phyloP scores from a whole-genome alignment of 2,329 filamentous ascomycete species.

The Cladophialophora chaetospira region DNA sequence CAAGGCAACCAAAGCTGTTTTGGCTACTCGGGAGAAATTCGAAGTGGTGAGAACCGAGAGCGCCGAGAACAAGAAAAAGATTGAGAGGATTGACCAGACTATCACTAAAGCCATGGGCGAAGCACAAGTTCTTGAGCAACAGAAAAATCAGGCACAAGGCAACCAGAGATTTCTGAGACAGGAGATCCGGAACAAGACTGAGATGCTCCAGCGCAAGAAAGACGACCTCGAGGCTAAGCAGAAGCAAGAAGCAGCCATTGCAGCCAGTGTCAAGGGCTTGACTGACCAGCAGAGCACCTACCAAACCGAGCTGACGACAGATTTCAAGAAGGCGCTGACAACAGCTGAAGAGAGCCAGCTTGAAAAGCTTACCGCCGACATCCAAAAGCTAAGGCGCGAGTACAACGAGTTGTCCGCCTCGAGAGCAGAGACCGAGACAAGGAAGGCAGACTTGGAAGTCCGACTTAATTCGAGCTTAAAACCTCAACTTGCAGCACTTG shows the following conservation, averaged over 20 bases:
- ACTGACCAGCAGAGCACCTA: constrained; percentile 74
- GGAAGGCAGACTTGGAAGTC: constrained; percentile 80
- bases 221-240: constrained; percentile 74
- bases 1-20: constrained; percentile 76
- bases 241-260: constrained; percentile 65
- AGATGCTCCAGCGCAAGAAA: constrained; percentile 71
- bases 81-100: constrained; percentile 81
- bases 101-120: constrained; percentile 85
- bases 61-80: constrained; percentile 65
- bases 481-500: constrained; percentile 83
- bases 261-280: constrained; percentile 73
- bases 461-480: constrained; percentile 87
- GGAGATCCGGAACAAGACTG: constrained; percentile 74
- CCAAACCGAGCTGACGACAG: constrained; percentile 76
- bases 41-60: constrained; percentile 68
- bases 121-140: constrained; percentile 78
- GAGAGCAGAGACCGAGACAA: constrained; percentile 74
- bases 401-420: constrained; percentile 73
- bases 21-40: constrained; percentile 72
- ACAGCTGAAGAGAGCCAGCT: constrained; percentile 80
- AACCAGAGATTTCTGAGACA: constrained; percentile 78
- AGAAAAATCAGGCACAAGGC: constrained; percentile 73
- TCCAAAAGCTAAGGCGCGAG: constrained; percentile 74
- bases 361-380: constrained; percentile 66
- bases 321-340: constrained; percentile 89